Conservation (phyloP, 2,329 filamentous ascomycete species). For the Colletotrichum tropicale region DNA sequence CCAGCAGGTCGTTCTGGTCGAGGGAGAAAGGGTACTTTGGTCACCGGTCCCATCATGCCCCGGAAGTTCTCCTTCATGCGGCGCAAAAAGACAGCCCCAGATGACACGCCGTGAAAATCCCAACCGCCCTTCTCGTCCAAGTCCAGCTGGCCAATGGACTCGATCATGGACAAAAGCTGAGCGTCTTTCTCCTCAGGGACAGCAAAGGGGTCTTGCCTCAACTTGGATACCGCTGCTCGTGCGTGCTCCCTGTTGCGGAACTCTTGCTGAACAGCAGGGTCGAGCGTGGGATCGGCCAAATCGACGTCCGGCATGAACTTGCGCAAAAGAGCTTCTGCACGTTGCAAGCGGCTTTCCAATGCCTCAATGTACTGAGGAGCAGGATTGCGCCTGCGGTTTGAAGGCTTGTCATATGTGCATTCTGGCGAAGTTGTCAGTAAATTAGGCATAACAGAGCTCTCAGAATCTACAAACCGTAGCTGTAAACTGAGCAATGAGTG, state of each 20-base stretch:
- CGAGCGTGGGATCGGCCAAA: constrained; percentile 82
- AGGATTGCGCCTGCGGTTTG: constrained; percentile 87
- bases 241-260: constrained; percentile 60
- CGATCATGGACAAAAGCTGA: constrained; percentile 91
- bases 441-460: background rate
- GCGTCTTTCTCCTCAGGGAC: constrained; percentile 63
- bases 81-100: constrained; percentile 85
- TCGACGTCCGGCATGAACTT: constrained; percentile 85
- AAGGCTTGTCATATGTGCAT: constrained; percentile 95
- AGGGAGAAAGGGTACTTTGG: constrained; percentile 63
- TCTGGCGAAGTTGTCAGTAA: constrained; percentile 57
- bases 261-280: constrained; percentile 76
- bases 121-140: constrained; percentile 90
- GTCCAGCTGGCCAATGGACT: constrained; percentile 88
- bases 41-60: constrained; percentile 71
- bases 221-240: constrained; percentile 47
- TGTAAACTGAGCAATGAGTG: constrained; percentile 97
- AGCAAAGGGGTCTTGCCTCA: constrained; percentile 37
- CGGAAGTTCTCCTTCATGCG: constrained; percentile 89
- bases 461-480: constrained; percentile 75
- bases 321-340: constrained; percentile 79
- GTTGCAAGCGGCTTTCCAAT: constrained; percentile 80
- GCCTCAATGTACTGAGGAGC: constrained; percentile 93
- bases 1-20: constrained; percentile 52
- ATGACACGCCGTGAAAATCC: constrained; percentile 95